Conservation (phyloP, 495 filamentous ascomycete species). For the Penicillium lividum region DNA sequence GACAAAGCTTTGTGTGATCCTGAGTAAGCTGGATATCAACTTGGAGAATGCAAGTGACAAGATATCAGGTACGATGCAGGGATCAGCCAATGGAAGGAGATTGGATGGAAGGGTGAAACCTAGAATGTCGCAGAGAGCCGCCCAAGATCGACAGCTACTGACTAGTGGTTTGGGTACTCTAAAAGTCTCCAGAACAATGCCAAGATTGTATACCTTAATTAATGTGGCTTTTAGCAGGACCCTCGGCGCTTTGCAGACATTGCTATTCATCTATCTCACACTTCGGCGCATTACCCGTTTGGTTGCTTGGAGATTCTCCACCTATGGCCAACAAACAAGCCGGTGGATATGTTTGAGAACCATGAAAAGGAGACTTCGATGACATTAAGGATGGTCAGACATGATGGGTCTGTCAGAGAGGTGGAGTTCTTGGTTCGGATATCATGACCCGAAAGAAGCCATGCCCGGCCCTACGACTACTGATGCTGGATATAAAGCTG, state of each 20-base stretch:
- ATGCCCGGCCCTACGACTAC: constrained; percentile 9
- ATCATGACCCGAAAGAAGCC: constrained; percentile 16
- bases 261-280: constrained; percentile 42
- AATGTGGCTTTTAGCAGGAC: constrained; percentile 15
- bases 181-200: constrained; percentile 5
- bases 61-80: constrained; percentile 10
- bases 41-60: constrained; percentile 21
- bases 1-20: constrained; percentile 3
- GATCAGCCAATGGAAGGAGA: constrained; percentile 16
- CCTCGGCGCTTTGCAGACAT: constrained; percentile 19
- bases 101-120: constrained; percentile 32
- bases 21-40: constrained; percentile 14
- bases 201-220: constrained; percentile 21
- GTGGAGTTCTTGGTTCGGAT: constrained; percentile 12
- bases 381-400: constrained; percentile 23
- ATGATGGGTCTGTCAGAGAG: constrained; percentile 25
- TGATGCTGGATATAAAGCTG: constrained; percentile 24
- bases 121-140: constrained; percentile 35
- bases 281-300: constrained; percentile 25
- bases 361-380: constrained; percentile 17
- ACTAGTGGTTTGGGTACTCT: constrained; percentile 15
- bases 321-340: constrained; percentile 23
- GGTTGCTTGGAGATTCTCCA: constrained; percentile 26
- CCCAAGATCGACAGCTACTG: constrained; percentile 27
- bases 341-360: constrained; percentile 13